phyloP scores from a whole-genome alignment of 257 asterid genomes.

The Solanum infundibuliforme region DNA sequence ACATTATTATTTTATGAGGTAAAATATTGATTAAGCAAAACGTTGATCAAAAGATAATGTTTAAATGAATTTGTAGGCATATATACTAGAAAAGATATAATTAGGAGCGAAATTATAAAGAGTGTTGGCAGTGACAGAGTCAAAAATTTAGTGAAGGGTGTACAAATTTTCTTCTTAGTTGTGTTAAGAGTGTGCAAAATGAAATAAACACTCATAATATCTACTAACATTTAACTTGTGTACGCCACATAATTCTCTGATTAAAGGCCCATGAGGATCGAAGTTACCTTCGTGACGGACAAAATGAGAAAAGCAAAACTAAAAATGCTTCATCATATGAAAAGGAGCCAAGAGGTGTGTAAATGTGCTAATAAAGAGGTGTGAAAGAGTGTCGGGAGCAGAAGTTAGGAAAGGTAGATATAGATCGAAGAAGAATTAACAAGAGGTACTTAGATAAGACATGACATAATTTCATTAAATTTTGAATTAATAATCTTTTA shows the following conservation, averaged over 20 bases:
- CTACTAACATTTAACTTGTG: neutral
- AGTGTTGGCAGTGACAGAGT: neutral
- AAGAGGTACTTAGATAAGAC: no score
- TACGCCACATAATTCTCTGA: neutral
- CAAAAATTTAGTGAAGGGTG: fast-evolving
- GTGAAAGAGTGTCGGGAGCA: no score
- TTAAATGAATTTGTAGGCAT: neutral
- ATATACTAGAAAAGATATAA: no score
- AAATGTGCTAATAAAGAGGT: no score
- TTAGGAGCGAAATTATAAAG: neutral
- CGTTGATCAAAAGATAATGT: no score
- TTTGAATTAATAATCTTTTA: no score
- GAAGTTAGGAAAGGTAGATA: no score
- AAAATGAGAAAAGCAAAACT: no score
- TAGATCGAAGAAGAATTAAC: fast-evolving
- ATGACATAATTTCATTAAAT: neutral
- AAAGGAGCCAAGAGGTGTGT: no score
- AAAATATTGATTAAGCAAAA: neutral
- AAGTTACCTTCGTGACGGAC: fast-evolving
- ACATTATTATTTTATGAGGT: neutral
- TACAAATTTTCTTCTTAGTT: no score
- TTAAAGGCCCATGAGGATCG: fast-evolving
- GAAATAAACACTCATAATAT: neutral
- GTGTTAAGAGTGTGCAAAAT: no score
- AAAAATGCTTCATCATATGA: no score